Conservation (phyloP, 805 yeast genomes). For the Myxozyma sirexii region DNA sequence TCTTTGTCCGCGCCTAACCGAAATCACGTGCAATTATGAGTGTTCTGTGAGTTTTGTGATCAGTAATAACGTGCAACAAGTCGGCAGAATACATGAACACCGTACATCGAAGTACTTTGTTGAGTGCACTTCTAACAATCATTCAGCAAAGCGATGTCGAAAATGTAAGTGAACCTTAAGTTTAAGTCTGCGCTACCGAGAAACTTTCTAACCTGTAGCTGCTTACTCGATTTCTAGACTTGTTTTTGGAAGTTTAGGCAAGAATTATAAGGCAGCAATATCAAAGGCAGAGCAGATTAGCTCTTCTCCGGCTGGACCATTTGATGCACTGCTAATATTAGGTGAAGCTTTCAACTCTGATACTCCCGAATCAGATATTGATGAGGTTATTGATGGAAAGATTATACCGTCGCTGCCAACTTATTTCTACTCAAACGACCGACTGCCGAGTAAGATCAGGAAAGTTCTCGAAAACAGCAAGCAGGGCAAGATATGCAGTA, state of each 20-base stretch:
- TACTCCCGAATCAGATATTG: constrained; percentile 8
- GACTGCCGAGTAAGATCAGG: background rate
- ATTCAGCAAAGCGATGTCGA: background rate
- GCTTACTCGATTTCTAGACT: constrained; percentile 9
- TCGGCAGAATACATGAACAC: no score
- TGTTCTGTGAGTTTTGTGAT: no score
- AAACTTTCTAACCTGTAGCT: no score
- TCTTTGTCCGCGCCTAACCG: no score
- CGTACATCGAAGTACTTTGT: no score
- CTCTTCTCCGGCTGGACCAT: constrained; percentile 30
- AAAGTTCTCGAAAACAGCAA: constrained; percentile 2
- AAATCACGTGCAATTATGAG: no score
- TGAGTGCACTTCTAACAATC: no score
- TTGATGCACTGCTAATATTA: constrained; percentile 27
- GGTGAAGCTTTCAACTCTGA: constrained; percentile 24
- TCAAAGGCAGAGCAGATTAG: constrained; percentile 28
- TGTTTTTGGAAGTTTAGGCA: constrained; percentile 31
- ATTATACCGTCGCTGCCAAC: constrained; percentile 23
- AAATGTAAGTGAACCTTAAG: constrained; percentile 10
- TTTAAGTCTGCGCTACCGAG: background rate
- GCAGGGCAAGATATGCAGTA: constrained; percentile 11
- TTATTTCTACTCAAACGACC: constrained; percentile 12
- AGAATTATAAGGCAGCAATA: constrained; percentile 10
- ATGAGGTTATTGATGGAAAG: constrained; percentile 12
- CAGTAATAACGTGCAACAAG: no score